Evolutionary conservation across 768 basidiomycete species (phyloP).

Genomic region (Pulveroboletus sp.): DNA sequence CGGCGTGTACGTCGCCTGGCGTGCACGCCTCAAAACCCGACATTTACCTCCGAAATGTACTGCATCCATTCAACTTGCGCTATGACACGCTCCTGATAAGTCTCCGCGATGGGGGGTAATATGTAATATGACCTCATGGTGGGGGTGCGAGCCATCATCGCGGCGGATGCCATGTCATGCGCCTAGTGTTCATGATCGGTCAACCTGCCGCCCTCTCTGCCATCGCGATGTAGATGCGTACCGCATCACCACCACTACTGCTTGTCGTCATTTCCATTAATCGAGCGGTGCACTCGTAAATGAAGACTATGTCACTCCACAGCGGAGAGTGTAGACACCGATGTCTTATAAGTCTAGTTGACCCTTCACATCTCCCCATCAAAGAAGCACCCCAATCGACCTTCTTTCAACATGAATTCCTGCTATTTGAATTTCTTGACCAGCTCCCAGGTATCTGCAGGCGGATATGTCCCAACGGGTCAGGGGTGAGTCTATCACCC

Average conservation of each 20-base stretch:
- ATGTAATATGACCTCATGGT: constrained; percentile 27
- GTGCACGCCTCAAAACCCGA: constrained; percentile 16
- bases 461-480: not conserved
- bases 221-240: constrained; percentile 22
- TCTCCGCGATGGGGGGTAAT: constrained; percentile 23
- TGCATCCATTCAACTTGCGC: constrained; percentile 19
- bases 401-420: constrained; percentile 17
- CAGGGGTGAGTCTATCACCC: constrained; percentile 13
- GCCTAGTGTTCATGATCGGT: constrained; percentile 15
- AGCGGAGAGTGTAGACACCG: constrained; percentile 12
- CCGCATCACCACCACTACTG: constrained; percentile 14
- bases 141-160: constrained; percentile 18
- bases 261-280: constrained; percentile 23
- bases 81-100: constrained; percentile 17
- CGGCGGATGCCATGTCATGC: constrained; percentile 20
- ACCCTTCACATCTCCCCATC: constrained; percentile 16
- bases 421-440: constrained; percentile 8
- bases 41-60: constrained; percentile 13
- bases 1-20: constrained; percentile 24
- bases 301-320: constrained; percentile 20
- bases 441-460: not conserved
- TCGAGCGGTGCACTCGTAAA: constrained; percentile 16
- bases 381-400: constrained; percentile 15
- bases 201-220: constrained; percentile 19
- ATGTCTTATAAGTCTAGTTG: constrained; percentile 18